These are phyloP conservation scores for Pulveroboletus ravenelii DNA, from an alignment of 768 basidiomycete species.

Conservation along the genomic window DNA sequence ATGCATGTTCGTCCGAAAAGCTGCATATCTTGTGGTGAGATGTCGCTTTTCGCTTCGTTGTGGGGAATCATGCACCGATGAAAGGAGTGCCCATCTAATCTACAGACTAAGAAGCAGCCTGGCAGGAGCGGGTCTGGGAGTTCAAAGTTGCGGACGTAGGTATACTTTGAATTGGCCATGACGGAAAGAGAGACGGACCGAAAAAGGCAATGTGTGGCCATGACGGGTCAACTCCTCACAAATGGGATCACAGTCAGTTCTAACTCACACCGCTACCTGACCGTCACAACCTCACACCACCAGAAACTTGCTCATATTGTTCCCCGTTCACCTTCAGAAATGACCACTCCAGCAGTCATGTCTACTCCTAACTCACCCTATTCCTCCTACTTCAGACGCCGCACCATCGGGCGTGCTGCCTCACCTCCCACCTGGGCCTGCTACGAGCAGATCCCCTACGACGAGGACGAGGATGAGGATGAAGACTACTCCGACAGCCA, in stretches of 20 bases:
- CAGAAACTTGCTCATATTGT: too few species aligned
- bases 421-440: slow-evolving; percentile 87
- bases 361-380: slow-evolving; percentile 22
- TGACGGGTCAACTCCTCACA: slow-evolving; percentile 13
- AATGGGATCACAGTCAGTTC: slow-evolving; percentile 4
- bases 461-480: slow-evolving; percentile 58
- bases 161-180: slow-evolving; percentile 93
- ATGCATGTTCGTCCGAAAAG: slow-evolving; percentile 79
- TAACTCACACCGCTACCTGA: background rate
- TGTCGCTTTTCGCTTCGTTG: background rate
- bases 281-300: background rate
- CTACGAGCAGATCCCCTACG: slow-evolving; percentile 83
- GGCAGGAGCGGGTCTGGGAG: slow-evolving; percentile 83
- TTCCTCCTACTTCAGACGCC: slow-evolving; percentile 49
- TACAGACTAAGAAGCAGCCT: slow-evolving; percentile 76
- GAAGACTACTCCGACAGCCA: slow-evolving; percentile 53
- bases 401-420: slow-evolving; percentile 72
- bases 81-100: slow-evolving; percentile 91
- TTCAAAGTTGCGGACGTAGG: slow-evolving; percentile 88
- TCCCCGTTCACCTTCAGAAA: background rate
- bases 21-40: slow-evolving; percentile 35
- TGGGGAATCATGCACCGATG: slow-evolving; percentile 58
- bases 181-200: background rate
- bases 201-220: slow-evolving; percentile 15
- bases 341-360: slow-evolving; percentile 25